phyloP scores from a whole-genome alignment of 208 protist genomes.

The Tritrichomonas musculus region DNA sequence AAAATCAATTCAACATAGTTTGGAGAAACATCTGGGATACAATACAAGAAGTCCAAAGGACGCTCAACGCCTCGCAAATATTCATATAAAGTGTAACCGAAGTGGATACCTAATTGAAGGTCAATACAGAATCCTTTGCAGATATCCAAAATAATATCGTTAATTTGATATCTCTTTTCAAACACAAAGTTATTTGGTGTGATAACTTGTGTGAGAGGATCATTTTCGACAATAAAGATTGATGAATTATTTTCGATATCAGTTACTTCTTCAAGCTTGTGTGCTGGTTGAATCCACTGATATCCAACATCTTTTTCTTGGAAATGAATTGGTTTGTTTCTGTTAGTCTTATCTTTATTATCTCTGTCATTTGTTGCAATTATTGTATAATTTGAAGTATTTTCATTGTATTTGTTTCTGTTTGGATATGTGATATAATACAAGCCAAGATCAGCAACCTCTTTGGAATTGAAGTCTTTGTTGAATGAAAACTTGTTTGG shows the following conservation, averaged over 20 bases:
- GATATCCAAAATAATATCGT: too few relatives aligned
- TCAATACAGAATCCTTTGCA: too few relatives aligned
- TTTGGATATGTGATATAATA: neutral
- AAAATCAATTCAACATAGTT: neutral
- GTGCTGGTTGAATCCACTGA: neutral
- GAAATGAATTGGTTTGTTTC: neutral
- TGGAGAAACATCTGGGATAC: neutral
- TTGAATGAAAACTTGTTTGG: neutral
- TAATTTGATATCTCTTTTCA: neutral
- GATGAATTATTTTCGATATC: neutral
- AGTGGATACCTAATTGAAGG: neutral
- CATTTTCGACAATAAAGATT: neutral
- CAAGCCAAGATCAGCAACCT: neutral
- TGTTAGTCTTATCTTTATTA: too few relatives aligned
- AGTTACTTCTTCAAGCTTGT: neutral
- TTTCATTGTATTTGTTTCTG: too few relatives aligned
- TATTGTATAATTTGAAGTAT: neutral
- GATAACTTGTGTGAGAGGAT: neutral
- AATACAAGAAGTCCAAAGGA: neutral
- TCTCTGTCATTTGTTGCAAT: too few relatives aligned
- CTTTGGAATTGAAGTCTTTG: neutral
- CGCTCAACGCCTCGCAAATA: neutral
- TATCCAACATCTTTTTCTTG: neutral
- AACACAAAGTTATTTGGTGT: neutral
- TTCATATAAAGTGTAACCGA: conserved; percentile 11